Percentiles rank a stretch among this genome's conserved stretches.
Conservation (phyloP, 2,329 filamentous ascomycete species). For the Leptographium wingfieldii region DNA sequence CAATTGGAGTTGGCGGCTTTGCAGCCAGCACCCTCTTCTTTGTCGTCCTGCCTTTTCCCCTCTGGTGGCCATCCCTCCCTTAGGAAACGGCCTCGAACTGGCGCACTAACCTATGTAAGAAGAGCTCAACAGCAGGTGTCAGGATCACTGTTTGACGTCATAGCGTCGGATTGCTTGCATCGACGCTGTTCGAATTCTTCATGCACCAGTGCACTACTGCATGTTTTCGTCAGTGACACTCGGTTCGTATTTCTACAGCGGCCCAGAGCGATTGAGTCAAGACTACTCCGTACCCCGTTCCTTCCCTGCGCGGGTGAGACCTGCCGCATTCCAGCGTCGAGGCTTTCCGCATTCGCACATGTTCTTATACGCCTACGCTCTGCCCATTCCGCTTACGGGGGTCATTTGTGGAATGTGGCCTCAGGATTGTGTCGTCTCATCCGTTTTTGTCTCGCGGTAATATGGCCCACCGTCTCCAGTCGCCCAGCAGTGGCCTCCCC, state of each 20-base stretch:
- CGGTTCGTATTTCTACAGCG: neutral
- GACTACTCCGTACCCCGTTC: neutral
- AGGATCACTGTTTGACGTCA: neutral
- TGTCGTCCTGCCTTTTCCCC: neutral
- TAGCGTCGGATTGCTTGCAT: neutral
- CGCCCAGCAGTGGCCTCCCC: neutral
- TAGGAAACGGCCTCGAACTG: neutral
- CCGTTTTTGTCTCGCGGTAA: neutral
- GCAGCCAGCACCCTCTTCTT: neutral
- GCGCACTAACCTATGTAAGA: neutral
- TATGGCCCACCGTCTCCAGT: neutral
- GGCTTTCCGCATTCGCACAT: neutral
- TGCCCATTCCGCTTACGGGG: neutral
- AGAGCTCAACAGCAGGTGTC: neutral
- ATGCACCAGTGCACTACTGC: neutral
- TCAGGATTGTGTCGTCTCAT: neutral
- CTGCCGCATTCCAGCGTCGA: neutral
- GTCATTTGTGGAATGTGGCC: neutral
- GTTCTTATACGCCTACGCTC: neutral
- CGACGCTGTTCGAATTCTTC: neutral
- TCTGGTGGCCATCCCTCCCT: neutral
- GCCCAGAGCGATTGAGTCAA: neutral
- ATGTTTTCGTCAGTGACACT: neutral
- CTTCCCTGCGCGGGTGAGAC: neutral
- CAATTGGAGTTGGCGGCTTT: neutral